These are phyloP conservation scores for Clonostachys rhizophaga DNA, from an alignment of 2,329 filamentous ascomycete species.

Conservation along the genomic window DNA sequence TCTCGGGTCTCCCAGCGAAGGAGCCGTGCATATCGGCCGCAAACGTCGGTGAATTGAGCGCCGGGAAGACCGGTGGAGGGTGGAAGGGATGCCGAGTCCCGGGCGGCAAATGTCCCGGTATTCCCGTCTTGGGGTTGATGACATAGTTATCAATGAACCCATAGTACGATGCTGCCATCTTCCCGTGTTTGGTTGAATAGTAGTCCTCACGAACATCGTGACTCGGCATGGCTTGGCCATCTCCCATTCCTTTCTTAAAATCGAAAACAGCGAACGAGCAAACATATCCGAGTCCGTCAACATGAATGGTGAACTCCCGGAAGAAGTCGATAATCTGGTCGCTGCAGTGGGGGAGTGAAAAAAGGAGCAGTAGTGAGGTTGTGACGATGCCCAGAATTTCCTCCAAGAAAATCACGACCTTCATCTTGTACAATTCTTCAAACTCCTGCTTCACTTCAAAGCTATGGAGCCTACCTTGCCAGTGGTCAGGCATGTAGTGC, in stretches of 20 bases:
- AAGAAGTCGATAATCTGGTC: constrained; percentile 97
- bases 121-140: constrained; percentile 64
- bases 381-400: constrained; percentile 90
- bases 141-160: constrained; percentile 93
- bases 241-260: constrained; percentile 74
- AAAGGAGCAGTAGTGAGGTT: constrained; percentile 83
- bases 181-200: constrained; percentile 91
- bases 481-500: constrained; percentile 85
- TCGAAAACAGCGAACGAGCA: constrained; percentile 98
- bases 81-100: constrained; percentile 56
- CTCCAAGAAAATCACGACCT: constrained; percentile 85
- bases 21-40: constrained; percentile 52
- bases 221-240: constrained; percentile 17
- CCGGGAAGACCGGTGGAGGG: constrained; percentile 71
- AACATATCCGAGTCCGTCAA: constrained; percentile 92
- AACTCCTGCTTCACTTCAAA: constrained; percentile 93
- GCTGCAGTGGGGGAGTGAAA: constrained; percentile 80
- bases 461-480: constrained; percentile 86
- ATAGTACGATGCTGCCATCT: constrained; percentile 97
- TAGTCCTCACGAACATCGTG: constrained; percentile 84
- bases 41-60: constrained; percentile 58
- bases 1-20: constrained; percentile 30
- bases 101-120: constrained; percentile 55
- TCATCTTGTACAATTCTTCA: constrained; percentile 84
- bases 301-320: constrained; percentile 93